Percentiles rank a stretch among this genome's conserved stretches.
Evolutionary conservation across 1,284 basidiomycete species (phyloP).

Genomic region (Filobasidium uniguttulatum): DNA sequence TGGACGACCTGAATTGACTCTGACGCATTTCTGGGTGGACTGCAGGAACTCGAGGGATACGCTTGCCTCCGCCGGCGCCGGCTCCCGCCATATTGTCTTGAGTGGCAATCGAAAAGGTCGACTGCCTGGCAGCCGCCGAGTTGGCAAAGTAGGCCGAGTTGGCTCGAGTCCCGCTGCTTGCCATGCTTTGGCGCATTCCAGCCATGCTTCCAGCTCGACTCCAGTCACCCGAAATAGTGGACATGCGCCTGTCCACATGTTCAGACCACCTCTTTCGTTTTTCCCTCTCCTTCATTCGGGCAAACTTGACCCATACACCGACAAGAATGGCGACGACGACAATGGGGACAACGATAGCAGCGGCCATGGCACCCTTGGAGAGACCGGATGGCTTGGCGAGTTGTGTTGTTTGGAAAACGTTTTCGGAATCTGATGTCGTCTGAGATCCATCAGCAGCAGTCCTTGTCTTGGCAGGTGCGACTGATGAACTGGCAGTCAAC

Average conservation of each 20-base stretch:
- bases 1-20: conserved; percentile 6
- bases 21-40: conserved; percentile 4
- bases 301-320: conserved; percentile 46
- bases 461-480: conserved; percentile 20
- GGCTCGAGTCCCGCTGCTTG: not conserved
- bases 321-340: conserved; percentile 42
- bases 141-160: not conserved
- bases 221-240: conserved; percentile 61
- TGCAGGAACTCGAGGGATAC: not conserved
- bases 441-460: conserved; percentile 32
- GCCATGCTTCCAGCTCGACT: conserved; percentile 20
- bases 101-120: conserved; percentile 23
- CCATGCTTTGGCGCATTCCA: not conserved
- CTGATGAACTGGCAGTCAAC: conserved; percentile 18
- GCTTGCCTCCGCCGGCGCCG: conserved; percentile 42
- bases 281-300: conserved; percentile 46
- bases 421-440: conserved; percentile 37
- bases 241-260: conserved; percentile 66
- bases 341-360: conserved; percentile 61
- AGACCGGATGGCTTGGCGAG: conserved; percentile 30
- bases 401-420: conserved; percentile 35
- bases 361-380: conserved; percentile 56
- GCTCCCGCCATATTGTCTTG: conserved; percentile 48
- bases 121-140: conserved; percentile 14
- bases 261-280: conserved; percentile 56